These are phyloP conservation scores for Bolboschoenus planiculmis DNA, from an alignment of 176 grass and related monocot genomes.

Conservation along the genomic window DNA sequence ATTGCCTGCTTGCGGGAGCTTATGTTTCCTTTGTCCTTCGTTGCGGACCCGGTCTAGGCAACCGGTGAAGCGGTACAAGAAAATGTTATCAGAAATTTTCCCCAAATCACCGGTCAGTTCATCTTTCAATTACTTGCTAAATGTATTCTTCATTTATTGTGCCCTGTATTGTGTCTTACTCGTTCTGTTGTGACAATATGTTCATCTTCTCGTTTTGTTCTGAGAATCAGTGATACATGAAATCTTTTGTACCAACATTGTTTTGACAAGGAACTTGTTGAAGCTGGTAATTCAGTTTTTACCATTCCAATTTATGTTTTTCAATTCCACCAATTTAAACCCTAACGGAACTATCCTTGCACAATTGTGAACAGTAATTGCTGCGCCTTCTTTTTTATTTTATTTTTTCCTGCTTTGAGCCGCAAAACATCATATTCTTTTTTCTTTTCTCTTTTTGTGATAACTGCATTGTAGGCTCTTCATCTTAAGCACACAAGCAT, in stretches of 20 bases:
- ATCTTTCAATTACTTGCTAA: not conserved
- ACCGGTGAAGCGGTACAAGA: constrained; percentile 86
- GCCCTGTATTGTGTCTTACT: not conserved
- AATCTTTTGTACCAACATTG: not conserved
- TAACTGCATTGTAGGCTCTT: too few relatives aligned
- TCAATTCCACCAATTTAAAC: too few relatives aligned
- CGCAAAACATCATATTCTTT: not conserved
- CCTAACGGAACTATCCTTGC: not conserved
- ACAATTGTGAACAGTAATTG: not conserved
- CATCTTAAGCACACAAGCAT: too few relatives aligned
- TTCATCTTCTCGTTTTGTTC: not conserved
- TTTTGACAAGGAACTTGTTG: not conserved
- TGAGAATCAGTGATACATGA: not conserved
- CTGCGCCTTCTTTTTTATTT: not conserved
- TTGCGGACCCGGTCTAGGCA: constrained; percentile 69
- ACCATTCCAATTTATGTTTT: too few relatives aligned
- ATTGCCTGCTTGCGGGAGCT: constrained; percentile 52
- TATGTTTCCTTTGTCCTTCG: constrained; percentile 76
- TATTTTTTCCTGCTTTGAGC: not conserved
- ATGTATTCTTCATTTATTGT: not conserved
- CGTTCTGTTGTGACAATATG: not conserved
- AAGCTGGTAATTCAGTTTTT: too few relatives aligned
- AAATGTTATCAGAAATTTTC: constrained; percentile 76
- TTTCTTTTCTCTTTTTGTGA: not conserved
- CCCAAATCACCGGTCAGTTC: constrained; percentile 49